Evolutionary conservation across 306 rosid species (phyloP).

Genomic region (Vicia sativa): DNA sequence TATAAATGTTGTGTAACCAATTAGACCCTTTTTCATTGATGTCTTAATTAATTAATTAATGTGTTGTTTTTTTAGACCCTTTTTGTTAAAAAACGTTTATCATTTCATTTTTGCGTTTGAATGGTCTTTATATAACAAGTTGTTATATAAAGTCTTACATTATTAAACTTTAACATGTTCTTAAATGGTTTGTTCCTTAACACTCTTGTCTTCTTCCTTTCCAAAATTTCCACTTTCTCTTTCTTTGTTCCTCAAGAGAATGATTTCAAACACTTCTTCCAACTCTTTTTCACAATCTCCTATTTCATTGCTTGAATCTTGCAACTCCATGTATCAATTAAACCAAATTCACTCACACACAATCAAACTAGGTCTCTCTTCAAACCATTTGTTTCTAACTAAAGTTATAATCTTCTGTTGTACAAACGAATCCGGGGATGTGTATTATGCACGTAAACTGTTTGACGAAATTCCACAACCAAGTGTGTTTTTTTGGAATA

Average conservation of each 20-base stretch:
- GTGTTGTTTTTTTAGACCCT: no score
- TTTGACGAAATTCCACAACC: conserved; percentile 72
- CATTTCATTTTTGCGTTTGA: no score
- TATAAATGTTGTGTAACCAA: no score
- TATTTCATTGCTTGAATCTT: conserved; percentile 47
- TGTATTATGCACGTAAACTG: conserved; percentile 63
- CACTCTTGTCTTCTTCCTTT: conserved; percentile 33
- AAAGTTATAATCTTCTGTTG: conserved; percentile 55
- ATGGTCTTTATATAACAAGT: no score
- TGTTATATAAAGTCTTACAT: no score
- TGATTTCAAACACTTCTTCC: conserved; percentile 45
- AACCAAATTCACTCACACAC: conserved; percentile 72
- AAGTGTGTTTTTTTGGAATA: conserved; percentile 66
- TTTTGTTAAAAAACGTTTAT: no score
- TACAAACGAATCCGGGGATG: conserved; percentile 50
- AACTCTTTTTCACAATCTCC: conserved; percentile 34
- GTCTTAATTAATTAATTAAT: no score
- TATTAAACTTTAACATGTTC: conserved; percentile 8
- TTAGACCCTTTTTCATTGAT: no score
- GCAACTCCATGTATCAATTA: conserved; percentile 67
- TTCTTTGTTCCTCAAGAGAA: conserved; percentile 36
- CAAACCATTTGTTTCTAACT: conserved; percentile 47
- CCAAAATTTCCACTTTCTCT: conserved; percentile 39
- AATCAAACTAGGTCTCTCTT: conserved; percentile 53
- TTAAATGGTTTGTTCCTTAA: conserved; percentile 22